Percentiles rank a stretch among this genome's conserved stretches.
Evolutionary conservation across 2,329 filamentous ascomycete genomes (phyloP).

Genomic region (Neurospora crassa): DNA sequence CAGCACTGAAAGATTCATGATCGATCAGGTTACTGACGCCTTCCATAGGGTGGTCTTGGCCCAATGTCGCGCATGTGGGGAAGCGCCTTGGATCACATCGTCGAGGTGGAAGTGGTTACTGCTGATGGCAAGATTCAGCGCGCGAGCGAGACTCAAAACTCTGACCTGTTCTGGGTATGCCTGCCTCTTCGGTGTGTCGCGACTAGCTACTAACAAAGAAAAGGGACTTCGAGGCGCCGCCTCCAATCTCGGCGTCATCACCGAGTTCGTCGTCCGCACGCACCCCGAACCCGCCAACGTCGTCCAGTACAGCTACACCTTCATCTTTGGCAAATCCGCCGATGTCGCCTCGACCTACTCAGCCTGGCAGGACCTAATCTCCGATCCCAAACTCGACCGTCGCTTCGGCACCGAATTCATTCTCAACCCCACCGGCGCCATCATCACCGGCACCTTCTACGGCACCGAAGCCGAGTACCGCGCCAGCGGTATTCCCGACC

Average conservation of each 20-base stretch:
- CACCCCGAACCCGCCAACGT: slow-evolving; percentile 44
- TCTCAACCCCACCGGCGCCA: slow-evolving; percentile 40
- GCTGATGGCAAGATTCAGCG: slow-evolving; percentile 41
- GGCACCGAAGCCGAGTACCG: slow-evolving; percentile 47
- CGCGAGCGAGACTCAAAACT: slow-evolving; percentile 36
- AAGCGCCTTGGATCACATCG: slow-evolving; percentile 42
- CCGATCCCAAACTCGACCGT: slow-evolving; percentile 44
- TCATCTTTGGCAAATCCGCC: slow-evolving; percentile 37
- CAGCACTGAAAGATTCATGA: neutral
- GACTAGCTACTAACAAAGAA: neutral
- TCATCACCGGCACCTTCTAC: slow-evolving; percentile 53
- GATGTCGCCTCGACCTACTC: slow-evolving; percentile 41
- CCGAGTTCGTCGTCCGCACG: slow-evolving; percentile 46
- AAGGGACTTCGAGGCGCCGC: slow-evolving; percentile 46
- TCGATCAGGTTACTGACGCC: neutral
- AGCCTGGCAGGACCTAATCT: slow-evolving; percentile 48
- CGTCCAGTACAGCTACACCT: slow-evolving; percentile 48
- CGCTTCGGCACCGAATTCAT: slow-evolving; percentile 50
- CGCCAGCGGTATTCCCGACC: slow-evolving; percentile 36
- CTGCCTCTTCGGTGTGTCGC: neutral
- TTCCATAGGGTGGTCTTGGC: slow-evolving; percentile 42
- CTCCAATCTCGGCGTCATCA: slow-evolving; percentile 46
- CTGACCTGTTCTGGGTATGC: slow-evolving; percentile 43
- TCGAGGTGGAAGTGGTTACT: slow-evolving; percentile 47
- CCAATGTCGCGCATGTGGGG: slow-evolving; percentile 53